Evolutionary conservation across 2,329 filamentous ascomycete species (phyloP), one percentile per base, ranked within the genome.

Genomic region (Blastomyces silverae): DNA sequence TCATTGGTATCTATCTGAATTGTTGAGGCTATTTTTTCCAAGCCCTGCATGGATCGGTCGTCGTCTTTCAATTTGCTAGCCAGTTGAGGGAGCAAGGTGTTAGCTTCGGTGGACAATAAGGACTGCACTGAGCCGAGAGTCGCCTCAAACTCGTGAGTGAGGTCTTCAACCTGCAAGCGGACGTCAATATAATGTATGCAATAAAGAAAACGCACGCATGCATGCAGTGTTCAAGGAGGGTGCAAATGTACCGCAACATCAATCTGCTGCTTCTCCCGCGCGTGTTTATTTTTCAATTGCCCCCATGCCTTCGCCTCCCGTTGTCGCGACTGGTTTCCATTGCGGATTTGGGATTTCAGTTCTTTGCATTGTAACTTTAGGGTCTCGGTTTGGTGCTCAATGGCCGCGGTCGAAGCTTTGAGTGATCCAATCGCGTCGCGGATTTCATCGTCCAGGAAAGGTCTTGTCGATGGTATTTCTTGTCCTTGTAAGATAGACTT

Each of bases 361-460:
- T 66, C 68, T 28, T 75, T 73, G 60, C 70, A 73, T 69, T 78
- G 77, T 1, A 66, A 64, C 17, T 67, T 72, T 5, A 79, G 61
- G 2, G 70, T 70, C 48, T 74, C 67, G 0, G 72, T 74, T 62
- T 78, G 76, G 67, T 70, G 73, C 37, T 74, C 69, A 50, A 76
- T 73, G 6, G 71, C 70, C 10, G 69, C 70, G 1, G 77, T 79
- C 10, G 77, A 78, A n/a, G 70, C 68, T 61, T 76, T 73, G 44
- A 79, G 69, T 11, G 70, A 71, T 57, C 73, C 68, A 60, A 77
- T 78, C 37, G 77, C 72, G 61, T 60, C 69, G 62, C 68, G 74
- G 55, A 79, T 72, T 58, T 79, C 77, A 28, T 73, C 71, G 61
- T 79, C 77, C 6, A 76, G 69, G 62, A 79, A 68, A n/a, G 76